Evolutionary conservation across 305 asterid genomes (phyloP).

Genomic region (Fraxinus angustifolia): DNA sequence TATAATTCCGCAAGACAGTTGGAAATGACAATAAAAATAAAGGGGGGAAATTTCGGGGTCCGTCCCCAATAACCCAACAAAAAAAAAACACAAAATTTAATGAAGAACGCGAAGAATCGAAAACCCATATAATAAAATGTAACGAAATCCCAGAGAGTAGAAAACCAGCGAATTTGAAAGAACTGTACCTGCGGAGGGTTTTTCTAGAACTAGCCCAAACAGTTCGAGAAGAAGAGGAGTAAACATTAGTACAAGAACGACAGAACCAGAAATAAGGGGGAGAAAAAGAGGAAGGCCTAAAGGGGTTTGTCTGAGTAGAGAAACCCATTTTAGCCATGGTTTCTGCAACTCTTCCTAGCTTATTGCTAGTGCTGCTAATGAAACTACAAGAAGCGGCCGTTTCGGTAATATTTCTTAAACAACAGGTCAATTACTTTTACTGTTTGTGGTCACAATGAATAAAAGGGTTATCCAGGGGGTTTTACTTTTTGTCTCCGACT

Average conservation of each 20-base stretch:
- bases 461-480: not conserved
- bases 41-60: not conserved
- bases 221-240: conserved; percentile 34
- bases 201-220: conserved; percentile 35
- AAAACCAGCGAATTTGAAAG: conserved; percentile 1
- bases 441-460: not conserved
- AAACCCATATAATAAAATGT: not conserved
- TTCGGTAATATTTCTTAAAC: conserved; percentile 33
- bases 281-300: conserved; percentile 42
- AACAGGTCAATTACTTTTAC: not conserved
- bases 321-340: conserved; percentile 80
- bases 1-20: not conserved
- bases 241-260: conserved; percentile 37
- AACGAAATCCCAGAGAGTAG: not conserved
- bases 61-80: conserved; percentile 2
- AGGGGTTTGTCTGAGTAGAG: conserved; percentile 51
- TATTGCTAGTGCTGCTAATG: conserved; percentile 50
- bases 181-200: conserved; percentile 40
- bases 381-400: conserved; percentile 58
- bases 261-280: conserved; percentile 50
- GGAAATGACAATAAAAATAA: not conserved
- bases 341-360: conserved; percentile 51
- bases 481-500: not conserved
- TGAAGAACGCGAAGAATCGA: not conserved
- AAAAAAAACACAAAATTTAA: not conserved